phyloP scores from a whole-genome alignment of 2,329 filamentous ascomycete genomes.

The Fusarium sp. region DNA sequence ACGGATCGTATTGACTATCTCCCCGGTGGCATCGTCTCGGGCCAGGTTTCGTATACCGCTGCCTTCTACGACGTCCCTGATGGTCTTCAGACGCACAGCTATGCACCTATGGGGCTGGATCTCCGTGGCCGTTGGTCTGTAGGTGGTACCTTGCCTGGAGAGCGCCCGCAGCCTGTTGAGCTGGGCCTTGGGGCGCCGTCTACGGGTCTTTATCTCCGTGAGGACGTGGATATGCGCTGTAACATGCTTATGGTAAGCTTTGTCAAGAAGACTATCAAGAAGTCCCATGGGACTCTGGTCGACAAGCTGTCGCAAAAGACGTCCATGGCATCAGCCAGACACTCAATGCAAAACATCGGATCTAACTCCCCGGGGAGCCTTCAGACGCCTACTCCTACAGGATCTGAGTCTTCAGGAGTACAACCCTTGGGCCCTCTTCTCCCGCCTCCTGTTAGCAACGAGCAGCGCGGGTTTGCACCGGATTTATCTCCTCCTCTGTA shows the following conservation, averaged over 20 bases:
- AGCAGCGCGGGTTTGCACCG: conserved; percentile 24
- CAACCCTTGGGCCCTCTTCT: conserved; percentile 35
- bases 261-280: conserved; percentile 86
- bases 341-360: conserved; percentile 37
- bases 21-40: conserved; percentile 74
- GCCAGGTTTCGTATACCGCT: conserved; percentile 82
- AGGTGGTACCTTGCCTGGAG: conserved; percentile 78
- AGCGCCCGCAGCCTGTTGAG: conserved; percentile 76
- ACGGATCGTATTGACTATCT: conserved; percentile 84
- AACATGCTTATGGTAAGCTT: conserved; percentile 82
- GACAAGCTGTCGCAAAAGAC: conserved; percentile 67
- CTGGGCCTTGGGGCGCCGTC: conserved; percentile 75
- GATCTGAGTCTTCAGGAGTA: conserved; percentile 30
- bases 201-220: conserved; percentile 83
- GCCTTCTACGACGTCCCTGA: conserved; percentile 82
- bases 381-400: conserved; percentile 34
- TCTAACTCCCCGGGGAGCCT: conserved; percentile 18
- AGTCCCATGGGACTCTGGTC: conserved; percentile 79
- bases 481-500: conserved; percentile 21
- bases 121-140: conserved; percentile 85
- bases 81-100: conserved; percentile 86
- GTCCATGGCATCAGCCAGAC: conserved; percentile 31
- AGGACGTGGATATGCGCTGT: conserved; percentile 86
- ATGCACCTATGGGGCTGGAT: conserved; percentile 85
- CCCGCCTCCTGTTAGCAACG: conserved; percentile 25